Conservation (phyloP, 2,329 filamentous ascomycete species). For the Fusarium zealandicum region DNA sequence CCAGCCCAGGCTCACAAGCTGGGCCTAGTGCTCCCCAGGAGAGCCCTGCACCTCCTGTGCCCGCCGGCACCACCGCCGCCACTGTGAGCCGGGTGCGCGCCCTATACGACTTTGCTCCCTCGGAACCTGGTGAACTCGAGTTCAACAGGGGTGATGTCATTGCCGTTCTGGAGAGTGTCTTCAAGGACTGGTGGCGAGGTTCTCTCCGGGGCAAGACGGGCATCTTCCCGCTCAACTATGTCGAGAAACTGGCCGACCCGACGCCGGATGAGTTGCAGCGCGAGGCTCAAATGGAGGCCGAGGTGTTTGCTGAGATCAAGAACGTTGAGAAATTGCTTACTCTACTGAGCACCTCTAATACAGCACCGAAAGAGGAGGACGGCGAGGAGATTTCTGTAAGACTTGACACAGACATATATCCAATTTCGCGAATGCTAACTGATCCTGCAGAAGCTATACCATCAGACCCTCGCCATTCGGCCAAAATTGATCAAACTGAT, state of each 20-base stretch:
- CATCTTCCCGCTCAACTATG: constrained; percentile 98
- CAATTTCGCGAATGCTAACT: constrained; percentile 43
- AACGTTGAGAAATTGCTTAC: constrained; percentile 78
- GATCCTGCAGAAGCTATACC: constrained; percentile 72
- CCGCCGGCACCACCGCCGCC: constrained; percentile 89
- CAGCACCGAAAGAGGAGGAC: constrained; percentile 82
- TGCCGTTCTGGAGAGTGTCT: constrained; percentile 95
- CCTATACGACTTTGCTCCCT: constrained; percentile 92
- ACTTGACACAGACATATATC: neutral
- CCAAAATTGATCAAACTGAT: constrained; percentile 98
- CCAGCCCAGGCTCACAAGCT: constrained; percentile 43
- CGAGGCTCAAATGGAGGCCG: constrained; percentile 92
- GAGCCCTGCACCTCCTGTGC: constrained; percentile 61
- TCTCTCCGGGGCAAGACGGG: constrained; percentile 93
- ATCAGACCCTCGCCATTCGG: constrained; percentile 90
- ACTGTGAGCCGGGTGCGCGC: constrained; percentile 95
- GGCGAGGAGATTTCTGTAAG: constrained; percentile 93
- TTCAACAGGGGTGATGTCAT: constrained; percentile 98
- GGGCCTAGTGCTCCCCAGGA: constrained; percentile 51
- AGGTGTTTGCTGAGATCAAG: constrained; percentile 71
- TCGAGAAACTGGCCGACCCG: constrained; percentile 95
- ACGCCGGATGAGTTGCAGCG: constrained; percentile 92
- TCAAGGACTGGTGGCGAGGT: constrained; percentile 99
- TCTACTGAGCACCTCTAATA: constrained; percentile 85
- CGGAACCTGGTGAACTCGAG: constrained; percentile 91